Conservation (phyloP, 139 green algal species). For the Chlorella vulgaris region DNA sequence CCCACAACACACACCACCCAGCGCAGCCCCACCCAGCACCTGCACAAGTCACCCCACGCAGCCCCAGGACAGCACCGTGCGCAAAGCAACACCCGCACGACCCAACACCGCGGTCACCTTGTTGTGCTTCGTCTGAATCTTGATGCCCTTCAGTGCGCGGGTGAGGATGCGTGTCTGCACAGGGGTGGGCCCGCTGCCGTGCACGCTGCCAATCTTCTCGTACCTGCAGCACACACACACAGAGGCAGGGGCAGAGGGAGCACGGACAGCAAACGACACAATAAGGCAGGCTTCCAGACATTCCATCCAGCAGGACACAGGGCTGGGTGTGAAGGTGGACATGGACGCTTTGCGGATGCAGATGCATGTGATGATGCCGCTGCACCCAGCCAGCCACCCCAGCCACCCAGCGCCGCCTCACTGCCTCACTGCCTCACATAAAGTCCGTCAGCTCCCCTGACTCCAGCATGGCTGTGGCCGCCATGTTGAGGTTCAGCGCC, state of each 20-base stretch:
- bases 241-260: background rate
- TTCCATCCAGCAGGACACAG: too few relatives aligned
- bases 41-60: background rate
- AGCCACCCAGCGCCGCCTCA: too few relatives aligned
- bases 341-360: too few relatives aligned
- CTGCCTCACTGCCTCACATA: background rate
- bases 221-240: slow-evolving; percentile 8
- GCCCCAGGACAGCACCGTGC: too few relatives aligned
- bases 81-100: background rate
- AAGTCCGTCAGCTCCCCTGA: slow-evolving; percentile 33
- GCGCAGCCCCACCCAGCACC: background rate
- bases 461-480: slow-evolving; percentile 60
- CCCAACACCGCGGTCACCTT: too few relatives aligned
- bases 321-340: too few relatives aligned
- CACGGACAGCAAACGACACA: too few relatives aligned
- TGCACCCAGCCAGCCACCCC: too few relatives aligned
- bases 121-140: too few relatives aligned
- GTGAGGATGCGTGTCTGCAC: slow-evolving; percentile 23
- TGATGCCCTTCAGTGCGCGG: slow-evolving; percentile 32
- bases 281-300: too few relatives aligned
- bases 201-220: slow-evolving; percentile 28
- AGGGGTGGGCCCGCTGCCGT: slow-evolving; percentile 1
- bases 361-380: too few relatives aligned
- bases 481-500: slow-evolving; percentile 66
- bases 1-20: background rate